These are phyloP conservation scores for Coemansia sp. DNA, from an alignment of 192 early-diverging fungal species.

Conservation along the genomic window DNA sequence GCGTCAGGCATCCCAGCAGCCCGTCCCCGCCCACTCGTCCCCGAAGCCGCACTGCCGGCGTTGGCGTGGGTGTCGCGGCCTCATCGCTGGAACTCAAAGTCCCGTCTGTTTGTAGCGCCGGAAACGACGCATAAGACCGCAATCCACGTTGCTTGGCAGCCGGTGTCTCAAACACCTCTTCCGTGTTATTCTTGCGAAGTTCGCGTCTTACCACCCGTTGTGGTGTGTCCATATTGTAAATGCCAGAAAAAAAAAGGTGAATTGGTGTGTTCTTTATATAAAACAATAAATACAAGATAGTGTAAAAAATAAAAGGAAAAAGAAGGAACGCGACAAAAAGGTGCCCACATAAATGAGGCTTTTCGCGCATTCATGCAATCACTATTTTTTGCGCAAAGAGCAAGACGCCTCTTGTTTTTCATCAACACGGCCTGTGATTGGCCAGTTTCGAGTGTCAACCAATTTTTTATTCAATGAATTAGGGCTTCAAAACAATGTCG, in stretches of 20 bases:
- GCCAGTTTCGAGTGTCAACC: neutral
- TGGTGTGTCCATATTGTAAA: slow-evolving; percentile 30
- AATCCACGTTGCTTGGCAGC: slow-evolving; percentile 10
- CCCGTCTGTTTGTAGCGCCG: slow-evolving; percentile 10
- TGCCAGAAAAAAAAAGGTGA: slow-evolving; percentile 14
- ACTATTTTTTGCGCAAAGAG: neutral
- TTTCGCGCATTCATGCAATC: neutral
- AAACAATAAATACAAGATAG: slow-evolving; percentile 13
- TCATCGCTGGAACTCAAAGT: neutral
- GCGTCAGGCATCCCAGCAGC: slow-evolving; percentile 26
- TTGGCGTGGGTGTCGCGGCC: slow-evolving; percentile 20
- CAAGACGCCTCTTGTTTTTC: neutral
- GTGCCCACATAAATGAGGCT: slow-evolving; percentile 2
- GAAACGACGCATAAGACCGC: slow-evolving; percentile 40
- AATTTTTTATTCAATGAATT: slow-evolving; percentile 3
- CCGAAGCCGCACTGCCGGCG: slow-evolving; percentile 3
- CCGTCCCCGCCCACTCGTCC: neutral
- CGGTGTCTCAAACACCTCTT: slow-evolving; percentile 2
- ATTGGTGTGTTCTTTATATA: neutral
- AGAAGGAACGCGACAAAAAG: slow-evolving; percentile 6
- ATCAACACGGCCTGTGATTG: neutral
- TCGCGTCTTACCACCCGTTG: slow-evolving; percentile 23
- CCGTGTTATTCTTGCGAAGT: slow-evolving; percentile 16
- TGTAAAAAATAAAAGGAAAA: slow-evolving; percentile 6
- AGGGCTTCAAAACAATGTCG: slow-evolving; percentile 22